phyloP scores from a whole-genome alignment of 768 basidiomycete species.

The Leccinum olivaceopallidum region DNA sequence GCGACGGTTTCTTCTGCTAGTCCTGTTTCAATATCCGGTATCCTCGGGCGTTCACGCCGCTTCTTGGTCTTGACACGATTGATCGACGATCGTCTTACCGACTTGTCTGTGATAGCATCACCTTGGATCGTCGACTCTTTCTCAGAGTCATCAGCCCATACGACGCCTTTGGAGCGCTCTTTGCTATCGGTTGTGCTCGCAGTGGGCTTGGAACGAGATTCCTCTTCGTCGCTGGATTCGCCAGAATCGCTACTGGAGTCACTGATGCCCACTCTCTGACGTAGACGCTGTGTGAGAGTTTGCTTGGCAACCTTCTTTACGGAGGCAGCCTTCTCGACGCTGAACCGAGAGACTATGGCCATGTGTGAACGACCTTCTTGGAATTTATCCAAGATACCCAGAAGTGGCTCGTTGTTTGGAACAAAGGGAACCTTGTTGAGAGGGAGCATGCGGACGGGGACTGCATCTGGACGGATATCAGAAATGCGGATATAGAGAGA shows the following conservation, averaged over 20 bases:
- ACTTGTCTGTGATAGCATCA: constrained; percentile 23
- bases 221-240: constrained; percentile 45
- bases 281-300: constrained; percentile 75
- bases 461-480: constrained; percentile 54
- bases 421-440: constrained; percentile 87
- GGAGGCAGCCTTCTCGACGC: constrained; percentile 69
- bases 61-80: constrained; percentile 16
- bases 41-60: constrained; percentile 10
- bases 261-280: constrained; percentile 72
- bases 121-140: constrained; percentile 32
- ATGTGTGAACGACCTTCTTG: constrained; percentile 92
- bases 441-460: constrained; percentile 79
- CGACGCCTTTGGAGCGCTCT: constrained; percentile 28
- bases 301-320: constrained; percentile 84
- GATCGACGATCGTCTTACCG: constrained; percentile 17
- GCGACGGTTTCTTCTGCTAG: constrained; percentile 13
- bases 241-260: constrained; percentile 54
- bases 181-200: constrained; percentile 17
- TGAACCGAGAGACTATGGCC: constrained; percentile 84
- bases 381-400: constrained; percentile 84
- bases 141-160: constrained; percentile 36
- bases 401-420: constrained; percentile 80
- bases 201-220: constrained; percentile 25
- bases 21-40: constrained; percentile 29
- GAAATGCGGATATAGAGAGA: neutral